Conservation (phyloP, 2,329 filamentous ascomycete species). For the Pseudocercospora ulei region DNA sequence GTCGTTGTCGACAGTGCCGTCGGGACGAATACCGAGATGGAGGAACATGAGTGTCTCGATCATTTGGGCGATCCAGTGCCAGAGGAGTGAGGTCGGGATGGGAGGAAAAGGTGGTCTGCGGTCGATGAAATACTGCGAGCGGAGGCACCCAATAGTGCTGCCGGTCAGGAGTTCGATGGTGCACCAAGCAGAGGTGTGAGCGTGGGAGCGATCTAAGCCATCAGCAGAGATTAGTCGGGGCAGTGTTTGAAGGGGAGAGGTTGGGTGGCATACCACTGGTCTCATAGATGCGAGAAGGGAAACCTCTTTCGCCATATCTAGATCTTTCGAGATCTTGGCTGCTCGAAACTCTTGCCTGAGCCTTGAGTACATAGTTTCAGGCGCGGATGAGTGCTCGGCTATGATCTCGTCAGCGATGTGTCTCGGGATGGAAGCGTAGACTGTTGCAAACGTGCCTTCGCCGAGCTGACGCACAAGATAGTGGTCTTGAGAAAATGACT, state of each 20-base stretch:
- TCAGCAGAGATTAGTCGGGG: background rate
- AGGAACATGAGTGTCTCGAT: background rate
- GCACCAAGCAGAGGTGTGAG: background rate
- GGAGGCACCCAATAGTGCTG: too few species aligned
- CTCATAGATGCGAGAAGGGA: background rate
- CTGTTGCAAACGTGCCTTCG: background rate
- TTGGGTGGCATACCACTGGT: background rate
- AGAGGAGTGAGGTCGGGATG: background rate
- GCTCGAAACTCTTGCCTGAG: background rate
- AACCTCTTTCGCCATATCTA: background rate
- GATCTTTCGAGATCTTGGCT: background rate
- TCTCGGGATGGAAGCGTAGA: slow-evolving; percentile 2
- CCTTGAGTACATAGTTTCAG: background rate
- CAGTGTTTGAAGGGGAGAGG: background rate
- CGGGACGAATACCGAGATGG: background rate
- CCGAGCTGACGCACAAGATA: background rate
- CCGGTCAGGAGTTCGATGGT: background rate
- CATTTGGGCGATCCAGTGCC: slow-evolving; percentile 4
- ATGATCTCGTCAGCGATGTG: background rate
- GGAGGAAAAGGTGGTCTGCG: background rate
- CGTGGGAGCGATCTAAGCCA: background rate
- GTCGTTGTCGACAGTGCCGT: background rate
- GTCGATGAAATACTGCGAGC: background rate
- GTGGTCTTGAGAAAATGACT: background rate
- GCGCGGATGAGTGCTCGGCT: background rate